These are phyloP conservation scores for Yamadazyma dushanensis DNA, from an alignment of 1,139 yeast genomes.

Conservation along the genomic window DNA sequence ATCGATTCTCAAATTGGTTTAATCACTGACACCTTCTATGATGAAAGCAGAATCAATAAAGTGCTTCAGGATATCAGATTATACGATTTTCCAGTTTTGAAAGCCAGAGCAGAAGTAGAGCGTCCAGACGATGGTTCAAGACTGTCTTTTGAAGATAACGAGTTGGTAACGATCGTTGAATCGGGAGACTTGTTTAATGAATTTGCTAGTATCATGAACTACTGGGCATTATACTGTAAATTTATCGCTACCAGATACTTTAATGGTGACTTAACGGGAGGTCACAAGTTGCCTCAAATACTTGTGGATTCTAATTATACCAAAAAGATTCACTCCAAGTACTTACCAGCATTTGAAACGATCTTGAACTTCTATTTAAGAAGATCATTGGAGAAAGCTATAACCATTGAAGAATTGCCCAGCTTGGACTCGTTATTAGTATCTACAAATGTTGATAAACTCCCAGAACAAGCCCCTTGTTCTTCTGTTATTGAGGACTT, in stretches of 20 bases:
- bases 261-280: slow-evolving; percentile 4
- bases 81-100: slow-evolving; percentile 53
- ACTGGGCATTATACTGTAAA: slow-evolving; percentile 83
- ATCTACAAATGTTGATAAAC: slow-evolving; percentile 12
- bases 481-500: slow-evolving; percentile 88
- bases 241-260: slow-evolving; percentile 70
- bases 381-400: slow-evolving; percentile 79
- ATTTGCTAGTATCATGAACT: slow-evolving; percentile 71
- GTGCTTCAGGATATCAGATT: slow-evolving; percentile 55
- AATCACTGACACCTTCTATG: slow-evolving; percentile 84
- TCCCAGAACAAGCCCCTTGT: slow-evolving; percentile 62
- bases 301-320: slow-evolving; percentile 62
- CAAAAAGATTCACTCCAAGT: slow-evolving; percentile 53
- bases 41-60: slow-evolving; percentile 60
- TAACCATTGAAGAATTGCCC: slow-evolving; percentile 77
- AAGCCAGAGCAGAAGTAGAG: slow-evolving; percentile 20
- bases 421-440: slow-evolving; percentile 32
- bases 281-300: slow-evolving; percentile 45
- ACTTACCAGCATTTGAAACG: slow-evolving; percentile 62
- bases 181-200: slow-evolving; percentile 65
- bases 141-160: slow-evolving; percentile 23
- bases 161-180: slow-evolving; percentile 39
- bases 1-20: slow-evolving; percentile 90
- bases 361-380: slow-evolving; percentile 68
- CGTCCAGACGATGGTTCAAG: slow-evolving; percentile 13